Conservation (phyloP, 1,139 yeast genomes). For the Lodderomyces theae region DNA sequence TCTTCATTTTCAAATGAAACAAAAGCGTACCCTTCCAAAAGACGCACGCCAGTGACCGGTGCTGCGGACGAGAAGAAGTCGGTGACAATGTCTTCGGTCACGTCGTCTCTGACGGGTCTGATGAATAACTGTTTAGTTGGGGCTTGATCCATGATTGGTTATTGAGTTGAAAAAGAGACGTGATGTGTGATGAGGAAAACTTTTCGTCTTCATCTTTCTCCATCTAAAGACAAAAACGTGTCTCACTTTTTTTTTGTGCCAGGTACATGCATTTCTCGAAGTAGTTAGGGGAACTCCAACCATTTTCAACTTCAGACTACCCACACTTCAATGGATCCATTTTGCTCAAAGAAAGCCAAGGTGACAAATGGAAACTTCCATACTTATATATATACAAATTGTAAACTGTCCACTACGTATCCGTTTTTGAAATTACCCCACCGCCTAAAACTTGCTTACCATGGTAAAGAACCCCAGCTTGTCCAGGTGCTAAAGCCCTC, state of each 20-base stretch:
- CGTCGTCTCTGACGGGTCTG: slow-evolving; percentile 41
- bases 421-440: slow-evolving; percentile 40
- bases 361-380: too few relatives aligned
- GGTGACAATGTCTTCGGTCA: slow-evolving; percentile 57
- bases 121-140: slow-evolving; percentile 32
- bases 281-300: too few relatives aligned
- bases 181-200: not conserved
- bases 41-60: slow-evolving; percentile 61
- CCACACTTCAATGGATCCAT: too few relatives aligned
- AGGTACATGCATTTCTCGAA: not conserved
- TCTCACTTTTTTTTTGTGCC: too few relatives aligned
- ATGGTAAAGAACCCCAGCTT: slow-evolving; percentile 70
- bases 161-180: not conserved
- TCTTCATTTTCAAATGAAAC: slow-evolving; percentile 67
- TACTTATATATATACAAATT: too few relatives aligned
- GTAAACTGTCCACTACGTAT: not conserved
- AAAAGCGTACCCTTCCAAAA: slow-evolving; percentile 76
- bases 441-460: slow-evolving; percentile 73
- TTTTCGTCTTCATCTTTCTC: not conserved
- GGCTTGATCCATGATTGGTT: slow-evolving; percentile 2
- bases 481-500: slow-evolving; percentile 90
- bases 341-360: too few relatives aligned
- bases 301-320: too few relatives aligned
- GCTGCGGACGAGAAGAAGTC: slow-evolving; percentile 67
- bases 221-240: too few relatives aligned